Conservation (phyloP, 2,329 filamentous ascomycete species). For the Aspergillus luchuensis region DNA sequence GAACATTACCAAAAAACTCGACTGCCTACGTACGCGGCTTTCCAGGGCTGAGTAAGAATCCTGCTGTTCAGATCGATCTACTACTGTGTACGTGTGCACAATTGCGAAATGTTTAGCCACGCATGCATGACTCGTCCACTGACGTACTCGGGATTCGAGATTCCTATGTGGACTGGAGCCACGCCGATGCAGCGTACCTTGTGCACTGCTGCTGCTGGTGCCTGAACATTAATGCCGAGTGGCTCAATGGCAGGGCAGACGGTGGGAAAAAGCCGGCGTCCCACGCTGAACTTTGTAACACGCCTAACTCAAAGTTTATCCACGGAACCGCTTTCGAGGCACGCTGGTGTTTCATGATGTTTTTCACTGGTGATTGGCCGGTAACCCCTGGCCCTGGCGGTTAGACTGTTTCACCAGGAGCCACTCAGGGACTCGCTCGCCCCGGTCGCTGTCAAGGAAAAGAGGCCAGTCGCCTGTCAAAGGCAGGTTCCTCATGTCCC, state of each 20-base stretch:
- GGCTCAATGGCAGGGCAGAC: not conserved
- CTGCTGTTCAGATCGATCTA: not conserved
- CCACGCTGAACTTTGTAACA: not conserved
- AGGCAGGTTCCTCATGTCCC: not conserved
- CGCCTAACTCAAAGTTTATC: not conserved
- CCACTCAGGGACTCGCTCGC: not conserved
- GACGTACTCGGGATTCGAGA: not conserved
- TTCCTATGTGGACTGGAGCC: too few relatives aligned
- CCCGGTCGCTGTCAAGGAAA: not conserved
- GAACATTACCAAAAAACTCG: not conserved
- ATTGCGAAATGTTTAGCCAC: not conserved
- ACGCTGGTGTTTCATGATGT: slow-evolving; percentile 2
- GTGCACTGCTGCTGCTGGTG: not conserved
- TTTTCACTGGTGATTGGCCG: not conserved
- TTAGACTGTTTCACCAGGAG: slow-evolving; percentile 1
- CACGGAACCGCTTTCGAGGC: not conserved
- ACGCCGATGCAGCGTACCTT: too few relatives aligned
- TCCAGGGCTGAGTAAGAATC: not conserved
- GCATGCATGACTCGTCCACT: not conserved
- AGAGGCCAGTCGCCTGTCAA: slow-evolving; percentile 5
- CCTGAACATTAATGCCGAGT: not conserved
- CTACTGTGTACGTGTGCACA: not conserved
- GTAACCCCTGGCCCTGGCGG: not conserved
- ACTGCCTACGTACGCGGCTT: slow-evolving; percentile 7
- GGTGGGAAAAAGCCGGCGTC: not conserved